A percentile compares a stretch with the other conserved stretches of the same genome.
Evolutionary conservation across 148 eudicot species (phyloP).

Genomic region (Camellia lanceoleosa): DNA sequence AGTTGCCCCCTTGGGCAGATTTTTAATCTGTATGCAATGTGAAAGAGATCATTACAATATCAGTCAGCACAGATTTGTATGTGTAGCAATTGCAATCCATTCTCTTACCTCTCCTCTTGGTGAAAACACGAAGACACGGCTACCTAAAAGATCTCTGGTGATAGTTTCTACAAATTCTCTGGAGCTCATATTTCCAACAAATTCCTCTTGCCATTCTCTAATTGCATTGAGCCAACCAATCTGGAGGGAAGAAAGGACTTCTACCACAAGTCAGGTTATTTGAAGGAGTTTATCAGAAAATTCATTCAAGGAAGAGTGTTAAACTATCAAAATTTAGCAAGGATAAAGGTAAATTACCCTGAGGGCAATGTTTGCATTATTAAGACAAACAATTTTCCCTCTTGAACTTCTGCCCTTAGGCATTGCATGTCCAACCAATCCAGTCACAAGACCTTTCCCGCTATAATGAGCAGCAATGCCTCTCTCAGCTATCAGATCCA

Average conservation of each 20-base stretch:
- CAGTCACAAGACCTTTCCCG: constrained; percentile 61
- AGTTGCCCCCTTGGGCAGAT: constrained; percentile 92
- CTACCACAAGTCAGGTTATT: constrained; percentile 17
- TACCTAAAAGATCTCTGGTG: constrained; percentile 91
- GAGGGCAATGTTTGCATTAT: constrained; percentile 70
- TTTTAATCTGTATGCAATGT: constrained; percentile 62
- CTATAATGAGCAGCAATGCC: constrained; percentile 98
- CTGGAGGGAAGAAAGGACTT: constrained; percentile 41
- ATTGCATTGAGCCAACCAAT: constrained; percentile 99
- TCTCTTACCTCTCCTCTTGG: constrained; percentile 89
- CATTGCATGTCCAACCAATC: constrained; percentile 52
- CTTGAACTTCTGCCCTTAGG: constrained; percentile 45
- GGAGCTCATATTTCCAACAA: constrained; percentile 98
- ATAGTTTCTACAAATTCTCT: constrained; percentile 96
- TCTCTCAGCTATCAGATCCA: constrained; percentile 93
- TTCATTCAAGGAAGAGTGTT: neutral
- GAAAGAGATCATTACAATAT: constrained; percentile 8
- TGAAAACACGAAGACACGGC: constrained; percentile 94
- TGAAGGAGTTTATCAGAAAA: neutral
- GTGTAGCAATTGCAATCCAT: constrained; percentile 13
- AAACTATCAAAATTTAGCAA: constrained; percentile 7
- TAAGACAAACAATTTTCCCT: constrained; percentile 66
- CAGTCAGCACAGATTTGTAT: neutral
- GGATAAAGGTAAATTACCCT: constrained; percentile 54
- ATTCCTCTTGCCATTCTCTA: constrained; percentile 99